Conservation (phyloP, 306 rosid genomes). For the Rosa persica region DNA sequence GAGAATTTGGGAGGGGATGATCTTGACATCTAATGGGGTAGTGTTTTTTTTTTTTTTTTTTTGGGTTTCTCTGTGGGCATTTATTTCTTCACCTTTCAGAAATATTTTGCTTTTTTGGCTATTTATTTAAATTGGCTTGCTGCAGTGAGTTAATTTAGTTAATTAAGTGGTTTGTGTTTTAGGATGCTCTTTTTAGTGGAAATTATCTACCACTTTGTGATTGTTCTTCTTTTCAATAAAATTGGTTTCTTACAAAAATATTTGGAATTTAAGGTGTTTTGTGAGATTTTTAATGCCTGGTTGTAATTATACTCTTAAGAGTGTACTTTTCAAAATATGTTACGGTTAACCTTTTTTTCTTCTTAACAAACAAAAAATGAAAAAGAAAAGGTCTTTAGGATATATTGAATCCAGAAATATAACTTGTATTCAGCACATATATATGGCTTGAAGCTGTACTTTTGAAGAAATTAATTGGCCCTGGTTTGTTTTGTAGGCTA, state of each 20-base stretch:
- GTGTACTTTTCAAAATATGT: not conserved
- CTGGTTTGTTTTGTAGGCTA: conserved; percentile 53
- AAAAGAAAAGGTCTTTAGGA: not conserved
- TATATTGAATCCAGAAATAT: not conserved
- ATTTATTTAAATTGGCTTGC: not conserved
- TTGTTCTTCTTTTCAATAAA: conserved; percentile 1
- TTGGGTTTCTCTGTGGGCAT: not conserved
- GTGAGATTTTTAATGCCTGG: not conserved
- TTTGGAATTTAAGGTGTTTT: not conserved
- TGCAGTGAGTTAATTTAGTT: not conserved
- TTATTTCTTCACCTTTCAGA: not conserved
- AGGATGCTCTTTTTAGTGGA: not conserved
- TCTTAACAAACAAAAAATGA: not conserved
- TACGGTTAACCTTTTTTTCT: not conserved
- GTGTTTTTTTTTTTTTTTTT: not conserved
- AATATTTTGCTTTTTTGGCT: not conserved
- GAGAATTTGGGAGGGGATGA: not conserved
- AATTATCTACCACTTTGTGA: not conserved
- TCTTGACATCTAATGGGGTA: not conserved
- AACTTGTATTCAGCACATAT: not conserved
- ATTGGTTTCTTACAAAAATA: not conserved
- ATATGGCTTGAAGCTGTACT: conserved; percentile 1
- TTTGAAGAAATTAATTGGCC: conserved; percentile 22
- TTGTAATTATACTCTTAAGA: not conserved
- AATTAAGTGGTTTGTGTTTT: no score